Base-by-base conservation (phyloP, 2,329 filamentous ascomycete genomes). In the Reticulascus tulasneorum region DNA sequence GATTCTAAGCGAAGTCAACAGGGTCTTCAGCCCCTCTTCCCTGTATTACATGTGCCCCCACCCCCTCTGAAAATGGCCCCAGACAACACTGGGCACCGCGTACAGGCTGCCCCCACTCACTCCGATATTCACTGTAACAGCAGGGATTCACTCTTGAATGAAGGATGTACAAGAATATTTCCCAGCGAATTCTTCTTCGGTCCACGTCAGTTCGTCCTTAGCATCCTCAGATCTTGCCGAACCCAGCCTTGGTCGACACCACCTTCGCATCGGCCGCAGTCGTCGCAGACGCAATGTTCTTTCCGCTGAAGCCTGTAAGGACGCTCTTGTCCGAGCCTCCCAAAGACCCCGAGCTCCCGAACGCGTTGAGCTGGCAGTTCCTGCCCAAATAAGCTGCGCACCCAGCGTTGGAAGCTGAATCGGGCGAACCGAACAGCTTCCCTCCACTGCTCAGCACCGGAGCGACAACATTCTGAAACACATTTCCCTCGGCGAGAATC, bases 401-500 rank as follows among this genome's bases (percentile, higher is more conserved):
- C 28, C 50, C 51, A 15, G 56, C 48, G 49, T 64, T 67, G 45
- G 59, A 54, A 28, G 41, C 51, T 13, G 56, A 42, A 35, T 40
- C 49, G 44, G 53, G 48, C 35, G 47, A 51, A 22, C 55, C 52
- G 38, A 65, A 63, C 17, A 64, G 46, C 44, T 53, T 37, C 23
- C 62, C 62, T 18, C 43, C 35, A 27, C 52, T 46, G n/a, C 48
- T 30, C 40, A 69, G 61, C 29, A 70, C 54, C 15, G 63, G 54
- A 15, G 59, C 58, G 11, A 56, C 52, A 35, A 79, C 66, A 47
- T 75, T 71, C 55, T 76, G 67, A 64, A 78, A 79, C 30, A 73
- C 58, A 48, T 75, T 78, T 23, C 75, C 76, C 58, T 79, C 75
- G 3, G 69, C 69, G 16, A 45, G 60, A 27, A 75, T 65, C 46